These are phyloP conservation scores for Fusarium tupiense DNA, from an alignment of 2,329 filamentous ascomycete species.

Conservation along the genomic window DNA sequence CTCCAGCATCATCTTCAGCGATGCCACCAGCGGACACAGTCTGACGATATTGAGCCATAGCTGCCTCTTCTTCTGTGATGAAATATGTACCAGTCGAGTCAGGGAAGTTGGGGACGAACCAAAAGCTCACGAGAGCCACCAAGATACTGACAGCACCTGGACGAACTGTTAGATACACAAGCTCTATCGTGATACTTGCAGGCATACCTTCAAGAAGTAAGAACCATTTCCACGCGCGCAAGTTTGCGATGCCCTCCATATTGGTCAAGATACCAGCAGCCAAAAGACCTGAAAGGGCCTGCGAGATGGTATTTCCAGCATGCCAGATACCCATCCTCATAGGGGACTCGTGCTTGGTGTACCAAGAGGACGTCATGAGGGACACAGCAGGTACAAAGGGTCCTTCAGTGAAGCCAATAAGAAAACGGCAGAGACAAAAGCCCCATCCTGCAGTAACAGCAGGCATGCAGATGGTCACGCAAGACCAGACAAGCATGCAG, in stretches of 20 bases:
- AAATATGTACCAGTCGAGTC: constrained; percentile 46
- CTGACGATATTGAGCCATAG: constrained; percentile 51
- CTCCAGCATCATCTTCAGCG: constrained; percentile 51
- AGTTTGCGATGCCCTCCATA: constrained; percentile 50
- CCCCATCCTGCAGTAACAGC: constrained; percentile 46
- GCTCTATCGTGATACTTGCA: fast-evolving
- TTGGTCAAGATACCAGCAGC: constrained; percentile 56
- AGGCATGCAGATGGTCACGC: constrained; percentile 56
- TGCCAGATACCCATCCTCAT: constrained; percentile 57
- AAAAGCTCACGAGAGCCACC: constrained; percentile 46
- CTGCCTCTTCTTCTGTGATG: constrained; percentile 50
- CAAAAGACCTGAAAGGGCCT: constrained; percentile 55
- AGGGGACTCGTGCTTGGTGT: constrained; percentile 55
- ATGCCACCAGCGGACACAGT: constrained; percentile 49
- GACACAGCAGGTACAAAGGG: constrained; percentile 57
- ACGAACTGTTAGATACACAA: background rate
- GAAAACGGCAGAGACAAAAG: constrained; percentile 47
- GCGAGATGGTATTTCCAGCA: constrained; percentile 56
- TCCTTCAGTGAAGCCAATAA: constrained; percentile 46
- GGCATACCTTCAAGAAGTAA: constrained; percentile 49
- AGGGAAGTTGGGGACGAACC: constrained; percentile 51
- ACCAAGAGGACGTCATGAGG: constrained; percentile 58
- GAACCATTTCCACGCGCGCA: constrained; percentile 55
- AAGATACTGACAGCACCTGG: constrained; percentile 46
- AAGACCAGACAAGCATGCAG: constrained; percentile 55